Conservation (phyloP, 805 yeast species). For the Kazachstania africana region DNA sequence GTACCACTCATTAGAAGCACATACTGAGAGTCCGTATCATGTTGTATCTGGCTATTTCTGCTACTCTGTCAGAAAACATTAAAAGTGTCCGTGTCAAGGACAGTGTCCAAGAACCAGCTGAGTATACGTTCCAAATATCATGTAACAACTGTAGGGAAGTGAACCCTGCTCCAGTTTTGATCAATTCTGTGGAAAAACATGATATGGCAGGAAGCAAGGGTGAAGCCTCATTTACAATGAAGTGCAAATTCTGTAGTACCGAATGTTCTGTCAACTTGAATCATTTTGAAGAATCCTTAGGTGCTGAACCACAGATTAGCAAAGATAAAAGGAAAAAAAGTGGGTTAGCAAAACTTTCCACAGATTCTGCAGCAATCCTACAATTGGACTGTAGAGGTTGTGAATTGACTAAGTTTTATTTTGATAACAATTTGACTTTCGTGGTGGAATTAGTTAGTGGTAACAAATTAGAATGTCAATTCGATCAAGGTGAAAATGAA, state of each 20-base stretch:
- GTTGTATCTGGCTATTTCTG: conserved; percentile 20
- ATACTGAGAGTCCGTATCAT: too few relatives aligned
- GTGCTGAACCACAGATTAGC: conserved; percentile 10
- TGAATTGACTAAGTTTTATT: conserved; percentile 55
- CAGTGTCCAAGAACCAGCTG: conserved; percentile 47
- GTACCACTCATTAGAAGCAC: too few relatives aligned
- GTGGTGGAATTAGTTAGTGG: conserved; percentile 15
- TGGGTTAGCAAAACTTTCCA: conserved; percentile 12
- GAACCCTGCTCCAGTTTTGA: conserved; percentile 58
- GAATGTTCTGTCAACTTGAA: conserved; percentile 18
- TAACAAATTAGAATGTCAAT: conserved; percentile 15
- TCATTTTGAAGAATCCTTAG: conserved; percentile 16
- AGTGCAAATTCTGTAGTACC: conserved; percentile 51
- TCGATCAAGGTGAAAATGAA: conserved; percentile 69
- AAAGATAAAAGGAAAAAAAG: conserved; percentile 19
- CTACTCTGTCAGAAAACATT: conserved; percentile 34
- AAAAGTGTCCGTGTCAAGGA: conserved; percentile 51
- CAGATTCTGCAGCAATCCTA: conserved; percentile 32
- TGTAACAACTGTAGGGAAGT: conserved; percentile 73
- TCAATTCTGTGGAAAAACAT: conserved; percentile 55
- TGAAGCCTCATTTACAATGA: conserved; percentile 71
- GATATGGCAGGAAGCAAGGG: conserved; percentile 65
- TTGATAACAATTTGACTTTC: conserved; percentile 31
- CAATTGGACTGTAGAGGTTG: conserved; percentile 81
- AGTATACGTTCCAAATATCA: conserved; percentile 58